These are phyloP conservation scores for Lentinula sp. DNA, from an alignment of 768 basidiomycete species.

Conservation along the genomic window DNA sequence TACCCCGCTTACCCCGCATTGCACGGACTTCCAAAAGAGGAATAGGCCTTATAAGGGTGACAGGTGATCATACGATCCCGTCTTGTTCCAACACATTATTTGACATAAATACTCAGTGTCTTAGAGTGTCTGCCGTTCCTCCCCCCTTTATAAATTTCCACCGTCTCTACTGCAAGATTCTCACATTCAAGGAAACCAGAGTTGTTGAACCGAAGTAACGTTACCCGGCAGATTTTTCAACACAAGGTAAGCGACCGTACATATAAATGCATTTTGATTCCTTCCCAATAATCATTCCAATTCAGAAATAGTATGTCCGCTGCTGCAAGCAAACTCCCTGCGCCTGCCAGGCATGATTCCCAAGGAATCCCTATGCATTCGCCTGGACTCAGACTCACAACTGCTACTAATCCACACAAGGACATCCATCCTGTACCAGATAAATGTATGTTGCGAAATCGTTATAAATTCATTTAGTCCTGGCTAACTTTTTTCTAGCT, in stretches of 20 bases:
- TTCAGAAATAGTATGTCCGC: neutral
- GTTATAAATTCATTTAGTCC: conserved; percentile 40
- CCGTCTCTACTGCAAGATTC: neutral
- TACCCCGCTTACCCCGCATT: neutral
- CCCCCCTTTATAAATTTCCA: neutral
- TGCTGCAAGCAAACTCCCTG: neutral
- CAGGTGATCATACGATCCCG: neutral
- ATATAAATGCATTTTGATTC: neutral
- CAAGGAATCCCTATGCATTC: conserved; percentile 5
- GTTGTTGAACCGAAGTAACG: neutral
- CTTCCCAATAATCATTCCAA: neutral
- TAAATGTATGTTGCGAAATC: conserved; percentile 7
- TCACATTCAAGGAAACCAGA: neutral
- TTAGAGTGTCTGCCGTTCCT: neutral
- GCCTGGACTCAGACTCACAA: neutral
- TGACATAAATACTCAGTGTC: neutral
- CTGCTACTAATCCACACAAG: neutral
- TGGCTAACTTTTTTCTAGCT: conserved; percentile 29
- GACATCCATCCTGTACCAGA: conserved; percentile 2
- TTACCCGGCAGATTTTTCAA: neutral
- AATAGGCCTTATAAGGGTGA: neutral
- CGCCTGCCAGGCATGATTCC: conserved; percentile 2
- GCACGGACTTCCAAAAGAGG: neutral
- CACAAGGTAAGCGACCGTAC: neutral
- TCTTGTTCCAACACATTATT: neutral